Evolutionary conservation across 1,284 basidiomycete species (phyloP), one percentile per base, ranked within the genome.

Genomic region (Cystobasidium pallidum): DNA sequence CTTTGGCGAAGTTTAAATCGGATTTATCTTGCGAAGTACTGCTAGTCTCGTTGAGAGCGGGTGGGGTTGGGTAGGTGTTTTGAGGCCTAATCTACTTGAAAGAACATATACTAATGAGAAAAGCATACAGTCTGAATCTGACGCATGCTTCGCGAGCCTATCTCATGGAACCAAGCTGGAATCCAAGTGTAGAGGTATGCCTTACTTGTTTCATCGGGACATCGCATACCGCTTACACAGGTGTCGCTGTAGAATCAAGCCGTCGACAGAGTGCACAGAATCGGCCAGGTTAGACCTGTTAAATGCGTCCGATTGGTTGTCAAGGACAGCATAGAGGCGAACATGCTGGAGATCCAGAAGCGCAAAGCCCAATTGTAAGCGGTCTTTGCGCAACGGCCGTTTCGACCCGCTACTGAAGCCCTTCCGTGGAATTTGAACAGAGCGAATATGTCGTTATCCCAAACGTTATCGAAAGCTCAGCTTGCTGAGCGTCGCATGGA

Each of bases 241-340:
- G 28, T 54, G 10, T 21, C 7, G 45, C n/a, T 79, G 45, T 77
- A 79, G 83, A 94, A 94, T 80, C 87, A 91, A 28, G 92, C 92
- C 0, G 89, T 86, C 54, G 76, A 75, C 32, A 66, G 73, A 49
- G 91, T 91, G 75, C 93, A 97, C 82, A 93, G 94, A 70, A 85
- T 97, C 64, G 94, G 94, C 32, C 96, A 99, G 81, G 94, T 89
- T 2, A 86, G 88, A 65, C 89, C 89, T 0, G 95, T 98, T 21
- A 89, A 90, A 76, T 93, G 96, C 34, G 93, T 89, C 70, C 90
- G 95, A 70, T 94, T 93, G 80, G 90, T 97, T 74, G 93, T 99
- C 77, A 88, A 92, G 79, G 87, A 93, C 78, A 90, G 92, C 32
- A 96, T 99, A 80, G 96, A 93, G 89, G 80, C 82, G 36, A 79